These are phyloP conservation scores for Haplographium delicatum DNA, from an alignment of 495 filamentous ascomycete genomes.

Conservation along the genomic window DNA sequence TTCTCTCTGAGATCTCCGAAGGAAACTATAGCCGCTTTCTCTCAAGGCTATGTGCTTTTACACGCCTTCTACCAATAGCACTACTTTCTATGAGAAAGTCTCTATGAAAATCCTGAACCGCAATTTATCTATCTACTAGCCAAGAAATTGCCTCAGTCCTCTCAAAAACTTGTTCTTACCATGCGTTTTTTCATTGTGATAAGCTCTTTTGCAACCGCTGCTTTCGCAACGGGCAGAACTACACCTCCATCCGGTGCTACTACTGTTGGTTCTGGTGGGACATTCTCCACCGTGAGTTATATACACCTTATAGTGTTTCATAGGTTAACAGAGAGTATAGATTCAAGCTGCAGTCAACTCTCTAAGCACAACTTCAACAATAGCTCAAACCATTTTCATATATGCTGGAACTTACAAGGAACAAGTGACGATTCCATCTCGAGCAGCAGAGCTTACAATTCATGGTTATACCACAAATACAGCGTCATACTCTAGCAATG, in stretches of 20 bases:
- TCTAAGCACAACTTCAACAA: constrained; percentile 41
- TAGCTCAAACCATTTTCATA: constrained; percentile 26
- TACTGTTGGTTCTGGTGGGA: constrained; percentile 18
- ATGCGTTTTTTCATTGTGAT: constrained; percentile 20
- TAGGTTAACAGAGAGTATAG: constrained; percentile 37
- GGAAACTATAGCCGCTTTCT: too few relatives aligned
- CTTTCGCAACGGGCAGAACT: constrained; percentile 16
- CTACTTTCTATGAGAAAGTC: too few relatives aligned
- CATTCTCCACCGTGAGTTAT: constrained; percentile 19
- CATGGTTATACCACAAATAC: constrained; percentile 55
- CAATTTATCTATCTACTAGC: too few relatives aligned
- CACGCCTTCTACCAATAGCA: too few relatives aligned
- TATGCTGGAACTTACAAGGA: constrained; percentile 35
- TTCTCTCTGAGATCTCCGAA: too few relatives aligned
- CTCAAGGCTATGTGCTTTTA: too few relatives aligned
- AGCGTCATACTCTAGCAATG: constrained; percentile 19
- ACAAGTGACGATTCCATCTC: constrained; percentile 34
- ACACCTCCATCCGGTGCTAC: constrained; percentile 20
- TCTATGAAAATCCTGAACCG: too few relatives aligned
- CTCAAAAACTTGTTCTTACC: too few relatives aligned
- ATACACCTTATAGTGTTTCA: constrained; percentile 6
- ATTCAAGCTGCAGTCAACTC: constrained; percentile 54
- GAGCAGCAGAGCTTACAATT: constrained; percentile 23
- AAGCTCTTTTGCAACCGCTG: constrained; percentile 12
- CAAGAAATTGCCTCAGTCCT: too few relatives aligned